A percentile compares a stretch with the other conserved stretches of the same genome.
phyloP scores from a whole-genome alignment of 2,329 filamentous ascomycete species.

The Talaromyces sp. region DNA sequence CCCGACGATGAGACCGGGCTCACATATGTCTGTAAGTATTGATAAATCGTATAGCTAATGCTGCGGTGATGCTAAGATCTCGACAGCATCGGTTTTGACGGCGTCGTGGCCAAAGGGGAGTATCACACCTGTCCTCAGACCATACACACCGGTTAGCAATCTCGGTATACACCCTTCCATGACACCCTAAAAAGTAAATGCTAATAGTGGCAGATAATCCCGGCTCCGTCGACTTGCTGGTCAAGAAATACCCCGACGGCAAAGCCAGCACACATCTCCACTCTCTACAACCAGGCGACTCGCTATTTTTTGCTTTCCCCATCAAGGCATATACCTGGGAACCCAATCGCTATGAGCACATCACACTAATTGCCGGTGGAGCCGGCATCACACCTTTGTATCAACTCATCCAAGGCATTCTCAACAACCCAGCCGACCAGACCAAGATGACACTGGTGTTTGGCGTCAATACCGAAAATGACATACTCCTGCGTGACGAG shows the following conservation, averaged over 20 bases:
- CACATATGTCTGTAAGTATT: constrained; percentile 8
- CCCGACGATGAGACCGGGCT: constrained; percentile 6
- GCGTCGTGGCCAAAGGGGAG: constrained; percentile 54
- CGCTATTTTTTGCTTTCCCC: constrained; percentile 52
- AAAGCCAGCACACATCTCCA: constrained; percentile 63
- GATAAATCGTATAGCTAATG: neutral
- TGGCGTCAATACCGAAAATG: constrained; percentile 60
- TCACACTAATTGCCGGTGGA: constrained; percentile 66
- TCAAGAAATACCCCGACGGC: constrained; percentile 65
- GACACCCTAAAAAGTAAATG: neutral
- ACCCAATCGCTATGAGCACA: constrained; percentile 42
- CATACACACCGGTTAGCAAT: constrained; percentile 61
- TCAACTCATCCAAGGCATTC: constrained; percentile 58
- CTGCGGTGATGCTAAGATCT: neutral
- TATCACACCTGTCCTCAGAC: constrained; percentile 57
- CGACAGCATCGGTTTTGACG: constrained; percentile 54
- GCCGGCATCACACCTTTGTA: constrained; percentile 69
- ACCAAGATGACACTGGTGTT: constrained; percentile 62
- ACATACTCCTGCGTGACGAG: constrained; percentile 55
- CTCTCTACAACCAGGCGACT: constrained; percentile 57
- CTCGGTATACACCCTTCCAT: constrained; percentile 33
- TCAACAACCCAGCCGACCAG: constrained; percentile 56
- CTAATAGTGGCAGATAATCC: constrained; percentile 42
- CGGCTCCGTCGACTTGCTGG: constrained; percentile 58
- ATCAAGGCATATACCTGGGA: constrained; percentile 54